Evolutionary conservation across 1,284 basidiomycete species (phyloP).

Genomic region (Leucoagaricus sp.): DNA sequence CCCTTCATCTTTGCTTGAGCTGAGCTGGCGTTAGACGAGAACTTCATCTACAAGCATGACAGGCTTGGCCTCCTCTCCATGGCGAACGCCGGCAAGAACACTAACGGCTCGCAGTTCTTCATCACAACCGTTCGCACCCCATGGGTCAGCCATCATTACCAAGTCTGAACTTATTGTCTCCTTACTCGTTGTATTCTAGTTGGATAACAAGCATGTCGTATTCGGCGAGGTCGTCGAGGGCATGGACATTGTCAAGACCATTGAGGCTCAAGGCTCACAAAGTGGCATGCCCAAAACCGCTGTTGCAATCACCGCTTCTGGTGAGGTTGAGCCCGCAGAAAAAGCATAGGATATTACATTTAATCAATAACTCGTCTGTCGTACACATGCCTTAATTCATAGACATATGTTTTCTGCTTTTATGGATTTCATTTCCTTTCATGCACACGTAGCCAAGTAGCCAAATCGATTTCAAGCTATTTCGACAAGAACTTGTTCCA

Average conservation of each 20-base stretch:
- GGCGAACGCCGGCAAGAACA: constrained; percentile 80
- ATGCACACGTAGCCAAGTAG: no score
- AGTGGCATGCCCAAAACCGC: constrained; percentile 53
- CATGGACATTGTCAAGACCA: constrained; percentile 73
- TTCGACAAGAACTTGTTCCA: no score
- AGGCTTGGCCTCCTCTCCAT: constrained; percentile 87
- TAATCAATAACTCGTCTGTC: no score
- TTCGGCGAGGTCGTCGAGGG: constrained; percentile 82
- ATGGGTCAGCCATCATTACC: constrained; percentile 46
- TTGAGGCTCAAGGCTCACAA: constrained; percentile 67
- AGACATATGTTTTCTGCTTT: no score
- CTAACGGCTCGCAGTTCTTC: constrained; percentile 84
- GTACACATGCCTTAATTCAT: no score
- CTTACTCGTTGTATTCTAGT: no score
- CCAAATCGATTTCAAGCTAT: no score
- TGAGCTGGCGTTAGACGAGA: constrained; percentile 64
- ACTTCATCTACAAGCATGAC: constrained; percentile 80
- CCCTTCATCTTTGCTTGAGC: neutral
- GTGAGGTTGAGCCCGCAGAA: constrained; percentile 30
- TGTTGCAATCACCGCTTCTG: constrained; percentile 69
- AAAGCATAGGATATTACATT: no score
- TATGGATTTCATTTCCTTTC: no score
- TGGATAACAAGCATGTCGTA: constrained; percentile 81
- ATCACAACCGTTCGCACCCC: constrained; percentile 81
- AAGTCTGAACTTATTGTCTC: neutral